Base-by-base conservation (phyloP, 345 rosid species). In the Brassica rapa region DNA sequence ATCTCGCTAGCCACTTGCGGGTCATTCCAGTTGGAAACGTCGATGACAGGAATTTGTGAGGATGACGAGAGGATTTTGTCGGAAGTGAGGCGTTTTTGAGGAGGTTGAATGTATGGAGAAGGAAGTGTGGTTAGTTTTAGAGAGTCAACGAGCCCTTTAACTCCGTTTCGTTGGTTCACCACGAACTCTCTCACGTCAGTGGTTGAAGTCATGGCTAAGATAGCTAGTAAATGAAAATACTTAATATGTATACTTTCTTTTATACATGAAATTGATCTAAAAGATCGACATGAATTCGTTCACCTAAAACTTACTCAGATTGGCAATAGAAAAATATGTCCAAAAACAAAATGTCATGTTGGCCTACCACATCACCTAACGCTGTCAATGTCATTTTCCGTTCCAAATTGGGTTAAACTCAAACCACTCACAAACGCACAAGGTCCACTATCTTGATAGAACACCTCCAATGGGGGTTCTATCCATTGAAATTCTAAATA, bases 141-240 rank as follows among this genome's bases (percentile, higher is more conserved):
- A 39, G 43, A 69, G 19, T 85, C 85, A 5, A 81, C 80, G 8
- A 87, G 78, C n/a, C 86, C 86, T 80, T 83, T 87, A 0, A 82
- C 88, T 37, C 88, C 89, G 43, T 83, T 57, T 6, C 77, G 43
- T 77, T 83, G 82, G 60, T 76, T 79, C 56, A 83, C 68, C n/a
- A 87, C 85, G 68, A 85, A 87, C 5, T 86, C 87, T 24, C 57
- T 79, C 12, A 68, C 70, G 6, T 23, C 24, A 4, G 72, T 64
- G 59, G 16, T 62, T 0, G 11, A 12, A 62, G 49, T 60, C 73
- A 78, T 77, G 63, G 27, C 30, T 27, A 19, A 19, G 21, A 19
- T 4, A 56, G 39, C 3, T 3, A n/a, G 3, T 39, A 60, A 39
- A 6, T 71, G 74, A 71, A 32, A 30, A 32, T 11, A 56, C 19